phyloP scores from a whole-genome alignment of 2,329 filamentous ascomycete genomes.

The Colletotrichum spinosum region DNA sequence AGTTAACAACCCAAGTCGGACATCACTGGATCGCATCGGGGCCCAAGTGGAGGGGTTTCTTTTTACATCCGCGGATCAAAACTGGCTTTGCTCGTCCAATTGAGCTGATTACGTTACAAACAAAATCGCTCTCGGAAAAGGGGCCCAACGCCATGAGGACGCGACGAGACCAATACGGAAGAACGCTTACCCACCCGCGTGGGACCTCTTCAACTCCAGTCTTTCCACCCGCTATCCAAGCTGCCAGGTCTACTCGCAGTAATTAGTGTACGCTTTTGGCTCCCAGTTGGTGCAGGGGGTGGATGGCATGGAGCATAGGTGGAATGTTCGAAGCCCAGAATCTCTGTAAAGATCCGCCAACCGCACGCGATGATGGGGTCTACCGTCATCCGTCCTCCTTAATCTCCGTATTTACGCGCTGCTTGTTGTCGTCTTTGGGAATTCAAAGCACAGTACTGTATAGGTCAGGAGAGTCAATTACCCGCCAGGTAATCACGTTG shows the following conservation, averaged over 20 bases:
- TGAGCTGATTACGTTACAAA: constrained; percentile 22
- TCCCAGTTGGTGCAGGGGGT: no score
- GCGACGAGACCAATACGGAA: background rate
- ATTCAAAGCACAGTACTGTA: background rate
- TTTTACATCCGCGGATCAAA: constrained; percentile 12
- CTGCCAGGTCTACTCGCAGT: no score
- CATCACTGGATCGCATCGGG: constrained; percentile 18
- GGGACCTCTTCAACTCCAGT: no score
- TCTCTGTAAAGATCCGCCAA: background rate
- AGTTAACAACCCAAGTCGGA: constrained; percentile 18
- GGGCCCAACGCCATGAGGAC: background rate
- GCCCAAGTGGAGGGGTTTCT: constrained; percentile 1
- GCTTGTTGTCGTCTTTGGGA: background rate
- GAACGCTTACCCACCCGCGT: constrained; percentile 13
- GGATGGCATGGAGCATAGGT: no score
- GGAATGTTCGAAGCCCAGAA: constrained; percentile 1
- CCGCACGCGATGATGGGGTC: constrained; percentile 2
- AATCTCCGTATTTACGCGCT: constrained; percentile 5
- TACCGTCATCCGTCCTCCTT: constrained; percentile 21
- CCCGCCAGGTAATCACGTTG: constrained; percentile 13
- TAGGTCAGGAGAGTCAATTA: no score
- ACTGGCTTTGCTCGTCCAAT: constrained; percentile 17
- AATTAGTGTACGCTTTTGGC: no score
- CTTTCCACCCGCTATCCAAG: no score
- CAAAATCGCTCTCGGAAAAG: background rate